Base-by-base conservation (phyloP, 495 filamentous ascomycete genomes). In the Talaromyces thailandensis region DNA sequence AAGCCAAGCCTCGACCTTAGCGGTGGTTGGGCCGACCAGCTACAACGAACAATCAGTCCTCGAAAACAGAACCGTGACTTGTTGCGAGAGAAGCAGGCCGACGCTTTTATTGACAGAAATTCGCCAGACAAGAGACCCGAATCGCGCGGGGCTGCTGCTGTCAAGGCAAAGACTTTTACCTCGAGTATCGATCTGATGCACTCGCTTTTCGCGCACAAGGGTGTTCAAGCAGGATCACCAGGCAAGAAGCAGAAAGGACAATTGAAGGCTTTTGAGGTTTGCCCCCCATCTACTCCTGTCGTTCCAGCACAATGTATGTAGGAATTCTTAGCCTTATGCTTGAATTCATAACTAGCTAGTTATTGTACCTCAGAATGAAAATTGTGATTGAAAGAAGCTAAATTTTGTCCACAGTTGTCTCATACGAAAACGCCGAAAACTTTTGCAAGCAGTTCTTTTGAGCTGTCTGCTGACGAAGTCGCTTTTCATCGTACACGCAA, bases 171-270 rank as follows among this genome's bases (percentile, higher is more conserved):
- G 56, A 82, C 82, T 0, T 91, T 96, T 69, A 76, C 83, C 5
- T 93, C 85, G 23, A 90, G 85, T 66, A 93, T 96, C 69, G 92
- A 96, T 75, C 69, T 96, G 72, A 95, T 96, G 92, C 88, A 95
- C 67, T 95, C 91, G 52, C 70, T 96, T 55, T 96, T 93, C 71
- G 83, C 86, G 66, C 67, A 74, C 57, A 70, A 73, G 18, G 68
- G 69, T 61, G 75, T 73, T 68, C 71, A 73, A 48, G 64, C 64
- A 68, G 73, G 69, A 23, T 75, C 71, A 67, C 72, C 71, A 26
- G 29, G 70, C 57, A 79, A 75, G 63, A 76, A 77, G 67, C 71
- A 76, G 61, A 70, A 69, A 56, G 69, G 67, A 73, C 80, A 77
- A 65, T 79, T 79, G 69, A 84, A 82, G 72, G 84, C 84, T 73